phyloP scores from a whole-genome alignment of 2,329 filamentous ascomycete species.

The Aureobasidium sp. region DNA sequence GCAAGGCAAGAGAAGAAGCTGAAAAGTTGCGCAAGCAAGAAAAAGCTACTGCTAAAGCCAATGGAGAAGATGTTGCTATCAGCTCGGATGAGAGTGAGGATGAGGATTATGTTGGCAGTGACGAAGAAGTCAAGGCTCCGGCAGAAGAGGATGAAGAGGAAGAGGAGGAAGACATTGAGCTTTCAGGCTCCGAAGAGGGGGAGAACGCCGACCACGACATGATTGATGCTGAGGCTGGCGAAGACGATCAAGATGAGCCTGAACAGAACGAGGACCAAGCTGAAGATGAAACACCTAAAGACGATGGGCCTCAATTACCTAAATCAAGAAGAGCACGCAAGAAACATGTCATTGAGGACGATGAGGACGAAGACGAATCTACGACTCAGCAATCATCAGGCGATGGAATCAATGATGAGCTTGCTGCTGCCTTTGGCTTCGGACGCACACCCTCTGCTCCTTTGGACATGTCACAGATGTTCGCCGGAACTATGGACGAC shows the following conservation, averaged over 20 bases:
- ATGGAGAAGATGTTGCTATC: conserved; percentile 38
- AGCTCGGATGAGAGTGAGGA: conserved; percentile 51
- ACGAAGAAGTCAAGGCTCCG: conserved; percentile 28
- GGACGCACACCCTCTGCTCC: conserved; percentile 27
- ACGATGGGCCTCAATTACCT: conserved; percentile 18
- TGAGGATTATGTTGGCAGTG: conserved; percentile 35
- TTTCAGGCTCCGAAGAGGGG: conserved; percentile 18
- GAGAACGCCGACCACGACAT: conserved; percentile 24
- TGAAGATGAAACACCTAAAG: conserved; percentile 17
- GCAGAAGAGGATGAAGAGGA: conserved; percentile 27
- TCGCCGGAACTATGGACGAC: conserved; percentile 74
- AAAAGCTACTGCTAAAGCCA: conserved; percentile 61
- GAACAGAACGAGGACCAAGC: conserved; percentile 11
- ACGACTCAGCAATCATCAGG: not conserved
- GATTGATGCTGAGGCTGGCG: conserved; percentile 22
- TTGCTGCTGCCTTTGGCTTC: conserved; percentile 32
- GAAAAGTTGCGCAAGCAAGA: conserved; percentile 71
- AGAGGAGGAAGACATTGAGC: conserved; percentile 18
- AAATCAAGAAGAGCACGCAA: conserved; percentile 20
- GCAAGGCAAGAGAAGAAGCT: conserved; percentile 73
- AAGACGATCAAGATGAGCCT: conserved; percentile 27
- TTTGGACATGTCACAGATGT: conserved; percentile 79
- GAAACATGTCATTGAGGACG: conserved; percentile 25
- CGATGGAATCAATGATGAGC: conserved; percentile 25
- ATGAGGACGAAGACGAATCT: conserved; percentile 22